These are phyloP conservation scores for Fusarium phyllophilum DNA, from an alignment of 2,329 filamentous ascomycete genomes.

Conservation along the genomic window DNA sequence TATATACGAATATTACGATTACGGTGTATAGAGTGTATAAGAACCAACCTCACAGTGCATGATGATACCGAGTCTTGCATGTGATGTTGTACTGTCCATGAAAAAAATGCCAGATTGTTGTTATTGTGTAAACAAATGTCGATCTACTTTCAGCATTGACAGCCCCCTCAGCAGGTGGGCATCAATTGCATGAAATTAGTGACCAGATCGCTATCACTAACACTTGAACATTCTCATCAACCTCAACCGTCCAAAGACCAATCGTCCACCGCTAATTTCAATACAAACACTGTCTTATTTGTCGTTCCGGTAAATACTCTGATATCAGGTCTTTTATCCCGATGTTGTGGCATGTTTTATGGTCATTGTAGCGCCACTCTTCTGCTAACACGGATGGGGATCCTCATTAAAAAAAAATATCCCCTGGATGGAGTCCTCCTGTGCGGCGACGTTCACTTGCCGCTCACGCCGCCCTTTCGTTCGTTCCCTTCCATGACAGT, in stretches of 20 bases:
- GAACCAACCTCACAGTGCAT: background rate
- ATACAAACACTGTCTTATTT: conserved; percentile 17
- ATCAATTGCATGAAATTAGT: background rate
- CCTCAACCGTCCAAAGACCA: background rate
- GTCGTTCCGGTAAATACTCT: conserved; percentile 28
- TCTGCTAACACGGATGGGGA: conserved; percentile 42
- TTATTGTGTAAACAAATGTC: conserved; percentile 2
- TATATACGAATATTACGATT: conserved; percentile 13
- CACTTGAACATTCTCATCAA: background rate
- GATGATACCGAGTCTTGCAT: background rate
- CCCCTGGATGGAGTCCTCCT: conserved; percentile 41
- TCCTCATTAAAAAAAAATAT: conserved; percentile 47
- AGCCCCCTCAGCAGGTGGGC: background rate
- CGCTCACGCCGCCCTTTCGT: conserved; percentile 32
- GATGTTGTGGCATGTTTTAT: conserved; percentile 42
- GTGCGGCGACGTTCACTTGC: conserved; percentile 26
- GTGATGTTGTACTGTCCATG: background rate
- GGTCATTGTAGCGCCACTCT: conserved; percentile 45
- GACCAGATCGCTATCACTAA: background rate
- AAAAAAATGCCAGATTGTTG: background rate
- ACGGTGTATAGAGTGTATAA: background rate
- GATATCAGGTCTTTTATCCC: conserved; percentile 13
- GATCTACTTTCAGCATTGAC: background rate
- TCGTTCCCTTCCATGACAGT: background rate
- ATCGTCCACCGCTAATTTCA: conserved; percentile 25